A percentile compares a stretch with the other conserved stretches of the same genome.
These are phyloP conservation scores for Barnettozyma sp. DNA, from an alignment of 805 yeast genomes.

Conservation along the genomic window DNA sequence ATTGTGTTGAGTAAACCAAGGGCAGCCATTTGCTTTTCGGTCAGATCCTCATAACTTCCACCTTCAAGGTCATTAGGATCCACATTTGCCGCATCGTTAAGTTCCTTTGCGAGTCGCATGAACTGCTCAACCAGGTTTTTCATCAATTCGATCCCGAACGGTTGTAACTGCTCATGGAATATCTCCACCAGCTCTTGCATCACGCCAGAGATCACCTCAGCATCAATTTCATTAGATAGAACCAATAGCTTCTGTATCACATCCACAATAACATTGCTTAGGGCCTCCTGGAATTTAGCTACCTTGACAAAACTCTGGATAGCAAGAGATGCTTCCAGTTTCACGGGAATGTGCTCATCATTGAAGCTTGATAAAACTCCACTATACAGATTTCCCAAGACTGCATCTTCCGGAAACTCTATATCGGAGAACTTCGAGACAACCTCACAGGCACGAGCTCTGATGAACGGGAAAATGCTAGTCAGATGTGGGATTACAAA, in stretches of 20 bases:
- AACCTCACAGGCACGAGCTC: slow-evolving; percentile 68
- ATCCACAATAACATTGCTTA: slow-evolving; percentile 64
- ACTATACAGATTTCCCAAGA: slow-evolving; percentile 34
- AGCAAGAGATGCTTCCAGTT: slow-evolving; percentile 78
- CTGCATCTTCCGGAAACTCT: slow-evolving; percentile 37
- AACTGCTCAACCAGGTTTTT: slow-evolving; percentile 67
- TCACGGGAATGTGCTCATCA: slow-evolving; percentile 56
- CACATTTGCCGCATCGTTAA: slow-evolving; percentile 50
- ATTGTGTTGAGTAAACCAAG: slow-evolving; percentile 75
- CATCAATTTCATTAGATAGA: slow-evolving; percentile 74
- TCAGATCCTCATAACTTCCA: slow-evolving; percentile 30
- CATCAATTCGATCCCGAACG: slow-evolving; percentile 74
- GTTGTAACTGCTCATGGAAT: slow-evolving; percentile 82
- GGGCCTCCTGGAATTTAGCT: slow-evolving; percentile 58
- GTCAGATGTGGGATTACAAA: slow-evolving; percentile 68
- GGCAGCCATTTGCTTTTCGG: slow-evolving; percentile 78
- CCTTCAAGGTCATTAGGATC: slow-evolving; percentile 34
- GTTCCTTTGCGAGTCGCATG: slow-evolving; percentile 58
- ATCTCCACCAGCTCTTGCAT: slow-evolving; percentile 94
- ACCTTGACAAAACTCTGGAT: slow-evolving; percentile 69
- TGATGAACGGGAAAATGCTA: slow-evolving; percentile 57
- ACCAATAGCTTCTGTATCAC: slow-evolving; percentile 74
- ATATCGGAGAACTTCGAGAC: slow-evolving; percentile 59
- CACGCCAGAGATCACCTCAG: slow-evolving; percentile 80
- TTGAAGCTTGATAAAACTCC: slow-evolving; percentile 39